Percentiles rank a stretch among this genome's conserved stretches.
Conservation (phyloP, 768 basidiomycete genomes). For the Lentinula detonsa region DNA sequence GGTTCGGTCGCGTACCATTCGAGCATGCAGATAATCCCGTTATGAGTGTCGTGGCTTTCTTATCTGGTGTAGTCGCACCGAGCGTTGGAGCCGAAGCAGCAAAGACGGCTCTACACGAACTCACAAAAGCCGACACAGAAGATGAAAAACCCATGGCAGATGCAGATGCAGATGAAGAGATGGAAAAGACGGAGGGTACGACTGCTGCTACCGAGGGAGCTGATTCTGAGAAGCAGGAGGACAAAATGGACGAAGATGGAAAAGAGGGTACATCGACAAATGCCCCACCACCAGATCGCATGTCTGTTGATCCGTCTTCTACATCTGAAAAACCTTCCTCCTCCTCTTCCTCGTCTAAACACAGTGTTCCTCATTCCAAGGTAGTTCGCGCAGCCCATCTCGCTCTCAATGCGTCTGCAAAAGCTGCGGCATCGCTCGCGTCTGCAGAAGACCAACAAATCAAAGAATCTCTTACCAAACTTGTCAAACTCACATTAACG, state of each 20-base stretch:
- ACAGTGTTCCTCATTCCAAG: slow-evolving; percentile 61
- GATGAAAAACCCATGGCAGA: slow-evolving; percentile 39
- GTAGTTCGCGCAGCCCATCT: slow-evolving; percentile 78
- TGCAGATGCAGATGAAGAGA: slow-evolving; percentile 27
- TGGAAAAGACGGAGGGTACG: slow-evolving; percentile 26
- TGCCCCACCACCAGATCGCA: slow-evolving; percentile 25
- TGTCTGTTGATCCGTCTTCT: slow-evolving; percentile 38
- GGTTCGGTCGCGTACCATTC: slow-evolving; percentile 81
- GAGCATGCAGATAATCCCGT: slow-evolving; percentile 96
- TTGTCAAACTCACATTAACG: slow-evolving; percentile 78
- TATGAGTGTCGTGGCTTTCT: slow-evolving; percentile 97
- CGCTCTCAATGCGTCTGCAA: slow-evolving; percentile 85
- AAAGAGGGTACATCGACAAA: slow-evolving; percentile 12
- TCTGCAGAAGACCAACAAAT: slow-evolving; percentile 80
- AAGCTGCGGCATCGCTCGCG: slow-evolving; percentile 76
- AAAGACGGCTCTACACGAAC: slow-evolving; percentile 78
- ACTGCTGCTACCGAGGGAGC: slow-evolving; percentile 13
- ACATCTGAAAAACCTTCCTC: slow-evolving; percentile 20
- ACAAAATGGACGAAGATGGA: slow-evolving; percentile 43
- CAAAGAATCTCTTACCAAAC: slow-evolving; percentile 65
- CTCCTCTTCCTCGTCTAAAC: slow-evolving; percentile 12
- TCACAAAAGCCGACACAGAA: slow-evolving; percentile 55
- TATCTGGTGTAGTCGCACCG: slow-evolving; percentile 88
- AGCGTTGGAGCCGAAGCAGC: slow-evolving; percentile 92
- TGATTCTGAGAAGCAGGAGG: slow-evolving; percentile 22